Evolutionary conservation across 306 rosid species (phyloP).

Genomic region (Cucumis melo): DNA sequence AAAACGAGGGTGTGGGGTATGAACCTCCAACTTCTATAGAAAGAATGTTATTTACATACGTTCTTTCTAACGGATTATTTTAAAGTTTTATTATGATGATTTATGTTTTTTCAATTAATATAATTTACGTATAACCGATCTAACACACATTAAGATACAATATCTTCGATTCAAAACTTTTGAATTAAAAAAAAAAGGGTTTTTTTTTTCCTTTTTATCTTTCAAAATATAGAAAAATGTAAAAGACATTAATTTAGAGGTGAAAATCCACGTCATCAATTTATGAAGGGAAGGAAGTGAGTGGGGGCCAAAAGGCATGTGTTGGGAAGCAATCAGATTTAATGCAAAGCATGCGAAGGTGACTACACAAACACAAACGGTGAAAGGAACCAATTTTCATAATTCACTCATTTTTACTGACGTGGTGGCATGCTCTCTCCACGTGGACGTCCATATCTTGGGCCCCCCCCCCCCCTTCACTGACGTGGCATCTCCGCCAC

Average conservation of each 20-base stretch:
- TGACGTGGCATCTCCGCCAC: background rate
- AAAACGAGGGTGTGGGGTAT: no score
- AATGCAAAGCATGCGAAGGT: background rate
- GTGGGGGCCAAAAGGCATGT: conserved; percentile 1
- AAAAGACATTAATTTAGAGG: background rate
- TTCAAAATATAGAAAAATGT: background rate
- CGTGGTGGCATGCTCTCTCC: conserved; percentile 1
- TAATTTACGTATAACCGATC: no score
- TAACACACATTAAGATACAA: no score
- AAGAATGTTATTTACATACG: no score
- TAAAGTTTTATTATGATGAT: no score
- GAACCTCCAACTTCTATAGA: no score
- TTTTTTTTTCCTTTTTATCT: no score
- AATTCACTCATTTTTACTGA: background rate
- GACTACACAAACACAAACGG: conserved; percentile 5
- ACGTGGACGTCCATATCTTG: conserved; percentile 5
- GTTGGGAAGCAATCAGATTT: conserved; percentile 1
- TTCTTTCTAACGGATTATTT: no score
- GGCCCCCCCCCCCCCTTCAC: background rate
- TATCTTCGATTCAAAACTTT: no score
- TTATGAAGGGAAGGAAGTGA: background rate
- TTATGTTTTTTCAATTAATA: no score
- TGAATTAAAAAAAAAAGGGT: no score
- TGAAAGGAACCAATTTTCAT: background rate
- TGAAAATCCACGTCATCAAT: background rate